Percentiles rank a stretch among this genome's conserved stretches.
Evolutionary conservation across 2,329 filamentous ascomycete species (phyloP).

Genomic region (Botrytis fragariae): DNA sequence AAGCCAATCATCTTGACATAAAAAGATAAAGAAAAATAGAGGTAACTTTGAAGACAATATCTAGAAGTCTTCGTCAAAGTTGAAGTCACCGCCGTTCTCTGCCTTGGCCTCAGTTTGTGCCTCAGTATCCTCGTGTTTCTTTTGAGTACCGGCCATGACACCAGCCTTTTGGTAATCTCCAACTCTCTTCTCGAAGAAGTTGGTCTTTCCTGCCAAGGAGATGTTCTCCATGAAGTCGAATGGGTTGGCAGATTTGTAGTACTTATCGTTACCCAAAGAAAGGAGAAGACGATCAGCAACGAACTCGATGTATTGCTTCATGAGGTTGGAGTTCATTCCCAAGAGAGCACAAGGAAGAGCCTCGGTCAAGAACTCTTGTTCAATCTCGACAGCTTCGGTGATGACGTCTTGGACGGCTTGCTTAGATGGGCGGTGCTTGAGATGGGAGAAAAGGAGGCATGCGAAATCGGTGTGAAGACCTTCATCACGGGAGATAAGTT

Average conservation of each 20-base stretch:
- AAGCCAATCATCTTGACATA: conserved; percentile 20
- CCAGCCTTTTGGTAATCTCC: conserved; percentile 99
- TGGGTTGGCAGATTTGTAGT: conserved; percentile 89
- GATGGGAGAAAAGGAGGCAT: conserved; percentile 94
- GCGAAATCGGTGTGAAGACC: conserved; percentile 99
- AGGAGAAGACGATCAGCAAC: conserved; percentile 93
- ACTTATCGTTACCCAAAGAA: conserved; percentile 89
- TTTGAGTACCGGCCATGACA: conserved; percentile 91
- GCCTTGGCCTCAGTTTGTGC: conserved; percentile 50
- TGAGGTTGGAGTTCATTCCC: conserved; percentile 94
- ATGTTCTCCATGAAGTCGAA: conserved; percentile 99
- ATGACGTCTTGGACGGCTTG: conserved; percentile 83
- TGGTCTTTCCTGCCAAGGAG: conserved; percentile 97
- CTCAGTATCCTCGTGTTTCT: conserved; percentile 54
- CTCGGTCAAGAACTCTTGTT: conserved; percentile 97
- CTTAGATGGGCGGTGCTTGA: conserved; percentile 86
- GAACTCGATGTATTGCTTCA: conserved; percentile 99
- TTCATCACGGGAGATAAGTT: conserved; percentile 99
- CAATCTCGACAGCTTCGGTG: conserved; percentile 87
- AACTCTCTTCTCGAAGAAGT: conserved; percentile 99
- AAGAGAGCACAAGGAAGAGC: conserved; percentile 89
- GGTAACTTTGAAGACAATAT: conserved; percentile 32
- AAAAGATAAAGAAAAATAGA: conserved; percentile 24
- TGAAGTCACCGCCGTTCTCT: conserved; percentile 74
- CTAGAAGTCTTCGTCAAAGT: conserved; percentile 97